These are phyloP conservation scores for Solanum hybrid DNA, from an alignment of 305 asterid species.

Conservation along the genomic window DNA sequence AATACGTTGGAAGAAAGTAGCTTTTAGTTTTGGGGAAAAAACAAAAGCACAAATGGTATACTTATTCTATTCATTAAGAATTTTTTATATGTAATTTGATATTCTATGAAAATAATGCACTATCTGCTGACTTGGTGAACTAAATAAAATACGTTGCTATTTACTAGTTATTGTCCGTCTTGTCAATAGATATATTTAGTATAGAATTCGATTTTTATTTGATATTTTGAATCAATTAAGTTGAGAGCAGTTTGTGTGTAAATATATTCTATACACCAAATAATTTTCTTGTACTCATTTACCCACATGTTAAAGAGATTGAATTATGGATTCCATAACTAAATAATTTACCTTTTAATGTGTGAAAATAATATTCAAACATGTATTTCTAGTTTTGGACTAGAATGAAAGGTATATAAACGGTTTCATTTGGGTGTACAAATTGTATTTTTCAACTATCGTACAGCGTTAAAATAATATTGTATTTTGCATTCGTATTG, in stretches of 20 bases:
- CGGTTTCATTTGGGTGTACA: neutral
- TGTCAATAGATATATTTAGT: neutral
- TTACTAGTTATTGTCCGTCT: neutral
- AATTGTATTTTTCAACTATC: neutral
- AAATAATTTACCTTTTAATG: neutral
- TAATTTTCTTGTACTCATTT: neutral
- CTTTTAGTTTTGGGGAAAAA: neutral
- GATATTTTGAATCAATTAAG: neutral
- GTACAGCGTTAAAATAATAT: neutral
- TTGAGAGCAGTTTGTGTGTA: neutral
- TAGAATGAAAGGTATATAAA: neutral
- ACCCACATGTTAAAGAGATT: neutral
- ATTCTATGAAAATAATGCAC: no score
- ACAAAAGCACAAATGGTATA: neutral
- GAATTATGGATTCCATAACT: neutral
- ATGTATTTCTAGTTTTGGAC: neutral
- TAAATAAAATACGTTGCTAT: neutral
- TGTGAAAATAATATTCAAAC: neutral
- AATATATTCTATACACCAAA: neutral
- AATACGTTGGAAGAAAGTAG: neutral
- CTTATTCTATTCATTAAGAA: neutral
- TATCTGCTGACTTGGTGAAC: neutral
- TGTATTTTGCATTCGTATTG: neutral
- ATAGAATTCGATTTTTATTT: neutral
- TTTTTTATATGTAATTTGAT: no score